Evolutionary conservation across 371 early-diverging fungal genomes (phyloP).

Genomic region (Actinomucor elegans): DNA sequence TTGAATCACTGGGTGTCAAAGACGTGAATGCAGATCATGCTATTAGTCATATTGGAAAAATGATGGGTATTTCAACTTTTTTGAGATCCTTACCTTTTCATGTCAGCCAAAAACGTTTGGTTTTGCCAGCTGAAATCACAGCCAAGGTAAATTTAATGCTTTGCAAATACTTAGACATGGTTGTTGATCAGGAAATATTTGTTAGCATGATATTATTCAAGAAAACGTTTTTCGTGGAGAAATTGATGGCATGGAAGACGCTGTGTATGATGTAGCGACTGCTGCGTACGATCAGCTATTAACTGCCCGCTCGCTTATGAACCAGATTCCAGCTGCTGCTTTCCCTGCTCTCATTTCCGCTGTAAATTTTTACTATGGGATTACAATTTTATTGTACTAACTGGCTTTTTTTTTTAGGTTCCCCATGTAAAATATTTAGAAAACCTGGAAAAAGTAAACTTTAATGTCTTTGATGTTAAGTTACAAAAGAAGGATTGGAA

Average conservation of each 20-base stretch:
- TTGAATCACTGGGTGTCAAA: slow-evolving; percentile 82
- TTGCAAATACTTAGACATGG: too few relatives aligned
- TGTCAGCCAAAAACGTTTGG: slow-evolving; percentile 61
- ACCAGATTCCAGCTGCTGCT: slow-evolving; percentile 50
- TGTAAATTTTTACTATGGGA: slow-evolving; percentile 33
- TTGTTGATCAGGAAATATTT: not conserved
- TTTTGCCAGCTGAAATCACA: slow-evolving; percentile 73
- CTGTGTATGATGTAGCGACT: slow-evolving; percentile 79
- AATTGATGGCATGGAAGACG: slow-evolving; percentile 63
- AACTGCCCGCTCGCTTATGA: slow-evolving; percentile 69
- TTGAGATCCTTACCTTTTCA: slow-evolving; percentile 72
- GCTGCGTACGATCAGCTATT: slow-evolving; percentile 78
- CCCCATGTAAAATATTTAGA: slow-evolving; percentile 64
- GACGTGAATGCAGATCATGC: slow-evolving; percentile 88
- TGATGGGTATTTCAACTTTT: slow-evolving; percentile 78
- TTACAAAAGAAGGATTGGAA: slow-evolving; percentile 67
- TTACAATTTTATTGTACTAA: not conserved
- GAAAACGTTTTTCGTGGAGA: slow-evolving; percentile 77
- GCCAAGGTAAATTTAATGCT: slow-evolving; percentile 71
- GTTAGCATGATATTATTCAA: slow-evolving; percentile 66
- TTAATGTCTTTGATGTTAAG: slow-evolving; percentile 68
- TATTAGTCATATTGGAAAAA: slow-evolving; percentile 88
- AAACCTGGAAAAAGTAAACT: slow-evolving; percentile 66
- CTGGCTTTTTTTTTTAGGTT: slow-evolving; percentile 28
- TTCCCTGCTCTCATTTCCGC: slow-evolving; percentile 69